Evolutionary conservation across 2,329 filamentous ascomycete genomes (phyloP).

Genomic region (Fusarium dlaminii): DNA sequence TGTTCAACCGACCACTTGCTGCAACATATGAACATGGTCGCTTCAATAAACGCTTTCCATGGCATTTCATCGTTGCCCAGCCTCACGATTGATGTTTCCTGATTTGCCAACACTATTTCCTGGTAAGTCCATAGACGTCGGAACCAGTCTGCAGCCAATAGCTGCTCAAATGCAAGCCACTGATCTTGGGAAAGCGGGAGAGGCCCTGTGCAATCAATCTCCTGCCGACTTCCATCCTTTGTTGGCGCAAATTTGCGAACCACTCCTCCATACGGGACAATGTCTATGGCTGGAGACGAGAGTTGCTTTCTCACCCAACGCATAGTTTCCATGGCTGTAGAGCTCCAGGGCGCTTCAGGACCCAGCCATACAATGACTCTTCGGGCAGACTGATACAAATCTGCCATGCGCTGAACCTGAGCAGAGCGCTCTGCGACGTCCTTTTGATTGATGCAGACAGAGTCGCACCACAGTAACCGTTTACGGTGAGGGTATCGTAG

Average conservation of each 20-base stretch:
- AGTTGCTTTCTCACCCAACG: background rate
- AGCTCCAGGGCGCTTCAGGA: background rate
- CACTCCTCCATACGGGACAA: accelerated
- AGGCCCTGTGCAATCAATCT: background rate
- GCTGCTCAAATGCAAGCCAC: background rate
- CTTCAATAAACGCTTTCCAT: background rate
- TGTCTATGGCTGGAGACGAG: background rate
- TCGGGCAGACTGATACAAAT: background rate
- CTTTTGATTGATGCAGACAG: background rate
- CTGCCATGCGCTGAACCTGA: background rate
- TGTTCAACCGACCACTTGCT: background rate
- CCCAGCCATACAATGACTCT: conserved; percentile 1
- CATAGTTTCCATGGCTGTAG: background rate
- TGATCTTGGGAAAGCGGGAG: background rate
- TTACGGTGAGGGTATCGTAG: background rate
- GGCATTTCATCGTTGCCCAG: background rate
- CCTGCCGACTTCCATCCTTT: too few relatives aligned
- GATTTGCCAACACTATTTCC: background rate
- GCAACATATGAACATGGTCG: background rate
- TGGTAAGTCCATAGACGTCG: background rate
- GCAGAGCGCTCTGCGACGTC: background rate
- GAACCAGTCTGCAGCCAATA: background rate
- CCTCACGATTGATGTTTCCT: background rate
- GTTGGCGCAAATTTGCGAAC: background rate
- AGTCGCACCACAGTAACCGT: background rate